phyloP scores from a whole-genome alignment of 2,329 filamentous ascomycete species.

The Paecilomyces niveus region DNA sequence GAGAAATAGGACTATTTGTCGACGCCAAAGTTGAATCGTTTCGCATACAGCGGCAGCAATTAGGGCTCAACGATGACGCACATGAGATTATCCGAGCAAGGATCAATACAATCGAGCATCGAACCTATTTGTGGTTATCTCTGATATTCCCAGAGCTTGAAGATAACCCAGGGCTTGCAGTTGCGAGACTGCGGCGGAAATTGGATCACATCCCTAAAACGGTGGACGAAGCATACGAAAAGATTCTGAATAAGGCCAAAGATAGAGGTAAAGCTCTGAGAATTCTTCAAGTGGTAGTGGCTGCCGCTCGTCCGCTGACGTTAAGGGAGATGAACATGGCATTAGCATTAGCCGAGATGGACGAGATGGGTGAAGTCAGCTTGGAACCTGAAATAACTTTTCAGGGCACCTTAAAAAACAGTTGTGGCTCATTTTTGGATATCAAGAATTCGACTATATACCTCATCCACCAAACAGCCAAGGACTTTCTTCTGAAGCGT shows the following conservation, averaged over 20 bases:
- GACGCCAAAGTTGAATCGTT: background rate
- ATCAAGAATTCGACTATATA: slow-evolving; percentile 9
- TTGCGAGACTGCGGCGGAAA: background rate
- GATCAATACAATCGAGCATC: background rate
- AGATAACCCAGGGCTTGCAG: background rate
- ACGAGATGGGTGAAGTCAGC: background rate
- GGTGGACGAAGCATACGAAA: slow-evolving; percentile 5
- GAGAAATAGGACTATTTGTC: background rate
- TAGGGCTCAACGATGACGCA: background rate
- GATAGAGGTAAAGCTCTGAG: background rate
- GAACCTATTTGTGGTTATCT: slow-evolving; percentile 1
- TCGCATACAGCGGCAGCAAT: background rate
- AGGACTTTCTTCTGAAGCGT: slow-evolving; percentile 13
- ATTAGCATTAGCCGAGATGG: background rate
- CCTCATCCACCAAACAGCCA: slow-evolving; percentile 18
- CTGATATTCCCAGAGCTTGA: background rate
- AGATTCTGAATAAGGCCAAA: slow-evolving; percentile 1
- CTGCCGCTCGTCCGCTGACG: slow-evolving; percentile 4
- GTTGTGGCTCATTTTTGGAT: slow-evolving; percentile 12
- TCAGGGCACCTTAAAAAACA: slow-evolving; percentile 5
- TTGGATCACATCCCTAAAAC: background rate
- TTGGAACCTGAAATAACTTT: slow-evolving; percentile 4
- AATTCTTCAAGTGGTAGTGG: slow-evolving; percentile 5
- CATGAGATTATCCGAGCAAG: background rate
- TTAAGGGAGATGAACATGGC: slow-evolving; percentile 4